Base-by-base conservation (phyloP, 2,329 filamentous ascomycete species). In the Mycosphaerella sp. region DNA sequence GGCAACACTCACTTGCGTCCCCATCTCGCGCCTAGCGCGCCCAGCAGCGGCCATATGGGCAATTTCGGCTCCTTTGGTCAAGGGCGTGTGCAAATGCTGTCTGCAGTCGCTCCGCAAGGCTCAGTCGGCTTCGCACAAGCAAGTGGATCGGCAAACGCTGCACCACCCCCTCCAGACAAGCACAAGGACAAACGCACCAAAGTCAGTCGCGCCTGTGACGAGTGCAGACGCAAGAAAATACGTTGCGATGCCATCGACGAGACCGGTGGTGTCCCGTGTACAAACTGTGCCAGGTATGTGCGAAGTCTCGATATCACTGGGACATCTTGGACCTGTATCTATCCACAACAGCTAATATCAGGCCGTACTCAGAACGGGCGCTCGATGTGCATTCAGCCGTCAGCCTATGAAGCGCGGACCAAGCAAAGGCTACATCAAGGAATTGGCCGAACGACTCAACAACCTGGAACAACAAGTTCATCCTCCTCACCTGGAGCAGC, bases 381-480 rank as follows among this genome's bases (percentile, higher is more conserved):
- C 83, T n/a, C 74, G 76, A 17, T 95, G 89, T 70, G 78, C 89
- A 16, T 95, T 95, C 66, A 94, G 87, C 68, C 80, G 89, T 44
- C 84, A 93, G 48, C 89, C 88, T 1, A 87, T 93, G 76, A 95
- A 68, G 61, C 53, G 66, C 36, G 89, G 89, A 1, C 89, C 89
- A 2, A 93, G 86, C 65, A 95, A 95, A 78, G 89, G 89, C 13
- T 95, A 95, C 62, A 95, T 95, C 67, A 95, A 94, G 66, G 89
- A 95, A 68, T 78, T 95, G 17, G 88, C 89, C 18, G 89, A 95
- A 65, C 78, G 89, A 21, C 82, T 95, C 53, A 83, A 90, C 62
- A 84, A 80, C 39, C 84, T 95, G 41, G 89, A 95, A 66, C 86
- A 84, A 58, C 86, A 88, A 64, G 81, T 93, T 51, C 63, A 65